Percentiles rank a stretch among this genome's conserved stretches.
phyloP scores from a whole-genome alignment of 1,284 basidiomycete species.

The Ustilago nuda region DNA sequence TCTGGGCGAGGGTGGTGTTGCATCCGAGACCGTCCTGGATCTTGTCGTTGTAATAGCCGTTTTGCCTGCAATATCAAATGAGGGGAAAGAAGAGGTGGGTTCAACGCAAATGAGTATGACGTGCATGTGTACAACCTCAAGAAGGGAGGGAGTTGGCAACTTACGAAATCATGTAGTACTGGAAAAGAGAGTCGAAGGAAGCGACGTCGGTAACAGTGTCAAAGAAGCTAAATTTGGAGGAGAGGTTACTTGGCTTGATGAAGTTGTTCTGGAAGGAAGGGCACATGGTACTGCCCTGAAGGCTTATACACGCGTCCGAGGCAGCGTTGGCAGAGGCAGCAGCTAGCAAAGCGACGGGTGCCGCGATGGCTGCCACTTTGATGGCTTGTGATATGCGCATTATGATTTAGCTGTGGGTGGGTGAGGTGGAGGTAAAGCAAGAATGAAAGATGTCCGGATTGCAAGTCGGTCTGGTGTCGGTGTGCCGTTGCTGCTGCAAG shows the following conservation, averaged over 20 bases:
- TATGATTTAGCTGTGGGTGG: slow-evolving; percentile 6
- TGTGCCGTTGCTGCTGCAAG: neutral
- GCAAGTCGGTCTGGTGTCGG: neutral
- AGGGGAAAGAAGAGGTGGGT: neutral
- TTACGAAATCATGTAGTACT: slow-evolving; percentile 69
- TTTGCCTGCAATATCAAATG: slow-evolving; percentile 23
- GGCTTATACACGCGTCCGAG: slow-evolving; percentile 54
- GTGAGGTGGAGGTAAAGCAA: neutral
- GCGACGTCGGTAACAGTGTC: slow-evolving; percentile 68
- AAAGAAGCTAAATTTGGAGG: slow-evolving; percentile 69
- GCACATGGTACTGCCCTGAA: slow-evolving; percentile 54
- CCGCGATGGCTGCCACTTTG: slow-evolving; percentile 33
- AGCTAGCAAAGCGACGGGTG: slow-evolving; percentile 32
- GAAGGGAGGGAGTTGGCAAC: neutral
- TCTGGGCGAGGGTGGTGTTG: slow-evolving; percentile 55
- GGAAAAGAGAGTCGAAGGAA: slow-evolving; percentile 70
- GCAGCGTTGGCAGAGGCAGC: slow-evolving; percentile 36
- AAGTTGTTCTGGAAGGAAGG: slow-evolving; percentile 61
- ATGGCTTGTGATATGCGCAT: slow-evolving; percentile 45
- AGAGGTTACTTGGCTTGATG: slow-evolving; percentile 69
- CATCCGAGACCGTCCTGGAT: slow-evolving; percentile 53
- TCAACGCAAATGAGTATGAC: neutral
- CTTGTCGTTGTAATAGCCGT: slow-evolving; percentile 65
- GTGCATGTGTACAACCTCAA: neutral
- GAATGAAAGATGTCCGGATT: neutral